phyloP scores from a whole-genome alignment of 768 basidiomycete species.

The Dacryopinax primogenitus region DNA sequence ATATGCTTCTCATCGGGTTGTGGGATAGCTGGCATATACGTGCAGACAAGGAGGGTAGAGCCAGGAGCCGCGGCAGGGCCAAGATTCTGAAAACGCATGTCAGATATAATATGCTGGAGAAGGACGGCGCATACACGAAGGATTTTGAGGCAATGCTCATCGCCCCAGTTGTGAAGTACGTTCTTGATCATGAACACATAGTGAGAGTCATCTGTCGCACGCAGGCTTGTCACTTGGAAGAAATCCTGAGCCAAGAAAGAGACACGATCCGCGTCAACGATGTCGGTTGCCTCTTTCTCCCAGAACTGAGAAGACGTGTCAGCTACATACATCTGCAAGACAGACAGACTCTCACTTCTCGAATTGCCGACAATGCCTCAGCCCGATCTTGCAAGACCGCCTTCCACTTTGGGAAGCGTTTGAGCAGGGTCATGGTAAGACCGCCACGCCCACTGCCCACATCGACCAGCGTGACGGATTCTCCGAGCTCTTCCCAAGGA shows the following conservation, averaged over 20 bases:
- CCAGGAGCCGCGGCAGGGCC: background rate
- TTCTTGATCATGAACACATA: constrained; percentile 3
- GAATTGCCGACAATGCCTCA: background rate
- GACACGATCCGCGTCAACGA: background rate
- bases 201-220: background rate
- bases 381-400: background rate
- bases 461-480: background rate
- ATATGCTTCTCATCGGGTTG: background rate
- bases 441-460: background rate
- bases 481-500: background rate
- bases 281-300: background rate
- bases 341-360: background rate
- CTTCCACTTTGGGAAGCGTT: background rate
- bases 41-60: background rate
- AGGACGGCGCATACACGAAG: background rate
- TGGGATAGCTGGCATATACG: constrained; percentile 1
- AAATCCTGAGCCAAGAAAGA: background rate
- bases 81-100: background rate
- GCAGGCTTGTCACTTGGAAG: background rate
- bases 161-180: background rate
- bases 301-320: background rate
- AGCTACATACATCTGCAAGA: background rate
- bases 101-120: background rate
- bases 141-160: background rate
- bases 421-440: background rate